Evolutionary conservation across 495 filamentous ascomycete genomes (phyloP).

Genomic region (Neurospora sp.): DNA sequence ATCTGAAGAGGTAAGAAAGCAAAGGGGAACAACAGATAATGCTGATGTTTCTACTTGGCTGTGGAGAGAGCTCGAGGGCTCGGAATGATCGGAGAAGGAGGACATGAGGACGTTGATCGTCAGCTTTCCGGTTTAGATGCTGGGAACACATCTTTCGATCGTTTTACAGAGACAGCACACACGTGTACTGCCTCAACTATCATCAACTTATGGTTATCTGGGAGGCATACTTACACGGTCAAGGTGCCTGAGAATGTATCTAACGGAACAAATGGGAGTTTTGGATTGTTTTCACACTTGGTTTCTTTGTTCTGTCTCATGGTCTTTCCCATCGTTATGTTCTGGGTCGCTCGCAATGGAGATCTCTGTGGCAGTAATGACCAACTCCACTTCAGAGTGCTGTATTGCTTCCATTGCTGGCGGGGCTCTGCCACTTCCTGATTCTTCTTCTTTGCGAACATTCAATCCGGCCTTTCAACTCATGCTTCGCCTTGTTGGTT

Average conservation of each 20-base stretch:
- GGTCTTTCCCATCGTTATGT: not conserved
- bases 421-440: no score
- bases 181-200: not conserved
- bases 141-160: not conserved
- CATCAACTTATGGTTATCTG: not conserved
- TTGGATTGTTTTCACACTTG: not conserved
- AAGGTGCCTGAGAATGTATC: slow-evolving; percentile 7
- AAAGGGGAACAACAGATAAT: not conserved
- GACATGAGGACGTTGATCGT: not conserved
- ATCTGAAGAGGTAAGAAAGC: not conserved
- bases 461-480: no score
- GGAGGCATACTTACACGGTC: not conserved
- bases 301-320: not conserved
- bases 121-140: not conserved
- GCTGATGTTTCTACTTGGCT: not conserved
- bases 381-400: no score
- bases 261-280: slow-evolving; percentile 4
- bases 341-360: no score
- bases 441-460: no score
- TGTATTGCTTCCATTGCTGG: no score
- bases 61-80: not conserved
- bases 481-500: not conserved
- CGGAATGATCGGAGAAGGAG: not conserved
- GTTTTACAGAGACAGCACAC: not conserved
- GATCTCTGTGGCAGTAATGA: no score